Evolutionary conservation across 106 monocot genomes (phyloP), one percentile per base, ranked within the genome.

Genomic region (Dendrobium catenatum): DNA sequence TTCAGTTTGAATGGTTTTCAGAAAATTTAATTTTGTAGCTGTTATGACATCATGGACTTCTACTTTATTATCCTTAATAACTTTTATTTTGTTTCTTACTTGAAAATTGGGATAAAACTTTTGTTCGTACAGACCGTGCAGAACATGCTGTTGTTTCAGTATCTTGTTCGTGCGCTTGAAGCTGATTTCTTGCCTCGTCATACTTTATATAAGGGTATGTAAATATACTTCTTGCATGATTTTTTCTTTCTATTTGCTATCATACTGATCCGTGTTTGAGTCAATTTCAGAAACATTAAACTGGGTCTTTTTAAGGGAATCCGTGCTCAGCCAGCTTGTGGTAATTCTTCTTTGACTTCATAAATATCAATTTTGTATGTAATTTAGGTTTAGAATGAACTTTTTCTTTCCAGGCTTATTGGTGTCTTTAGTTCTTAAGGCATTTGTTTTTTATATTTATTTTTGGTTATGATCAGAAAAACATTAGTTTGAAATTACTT

Each of bases 261-360:
- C 9, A n/a, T 44, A 40, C 73, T 78, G 78, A 61, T 80, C 1
- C 41, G 20, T 77, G 70, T 73, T 27, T 70, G 29, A 46, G 49
- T 76, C 68, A 51, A 56, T 51, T 66, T 58, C 87, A 91, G 94
- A 85, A 78, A 89, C 92, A 68, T 78, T 82, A 49, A 79, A 91
- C 77, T 94, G 97, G 97, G 48, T 80, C 44, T 59, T 88, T 86
- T 58, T 91, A 42, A 92, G 87, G 75, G 94, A 94, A 86, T 92
- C 94, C 59, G 66, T 93, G 58, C 81, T 94, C 51, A 84, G 89
- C 80, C 79, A 86, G 76, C 88, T 98, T 87, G 72, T 94, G 86
- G 97, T 94, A 92, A 81, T 78, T 77, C 29, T 82, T 64, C 47
- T 42, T 19, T 24, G 5, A 37, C 74, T n/a, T 0, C 6, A 44